A percentile compares a stretch with the other conserved stretches of the same genome.
Conservation (phyloP, 169 alveolate genomes). For the Eimeria acervulina region DNA sequence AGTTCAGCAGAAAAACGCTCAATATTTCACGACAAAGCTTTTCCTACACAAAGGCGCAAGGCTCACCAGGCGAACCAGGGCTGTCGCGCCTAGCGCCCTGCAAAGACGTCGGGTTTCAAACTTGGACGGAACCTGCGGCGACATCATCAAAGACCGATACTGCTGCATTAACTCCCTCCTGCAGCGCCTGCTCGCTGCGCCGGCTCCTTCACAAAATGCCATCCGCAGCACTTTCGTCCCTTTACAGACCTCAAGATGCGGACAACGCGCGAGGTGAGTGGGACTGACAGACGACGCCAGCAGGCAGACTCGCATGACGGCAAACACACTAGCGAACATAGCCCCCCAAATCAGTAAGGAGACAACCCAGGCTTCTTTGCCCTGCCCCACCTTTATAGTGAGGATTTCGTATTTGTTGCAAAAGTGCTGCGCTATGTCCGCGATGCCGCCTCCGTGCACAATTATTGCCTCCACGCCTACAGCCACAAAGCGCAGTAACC, state of each 20-base stretch:
- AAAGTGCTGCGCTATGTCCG: constrained; percentile 98
- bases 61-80: constrained; percentile 95
- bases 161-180: neutral
- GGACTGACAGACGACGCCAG: neutral
- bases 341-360: neutral
- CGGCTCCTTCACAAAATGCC: neutral
- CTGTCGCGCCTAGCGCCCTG: constrained; percentile 97
- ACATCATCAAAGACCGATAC: neutral
- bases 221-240: neutral
- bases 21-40: too few relatives aligned
- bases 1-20: neutral
- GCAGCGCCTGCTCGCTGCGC: neutral
- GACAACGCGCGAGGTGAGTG: neutral
- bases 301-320: neutral
- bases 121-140: constrained; percentile 90
- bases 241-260: neutral
- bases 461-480: constrained; percentile 96
- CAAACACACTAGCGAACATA: neutral
- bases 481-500: neutral
- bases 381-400: constrained; percentile 92
- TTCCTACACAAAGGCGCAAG: neutral
- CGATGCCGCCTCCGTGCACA: constrained; percentile 97
- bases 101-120: constrained; percentile 98
- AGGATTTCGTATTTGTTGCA: constrained; percentile 97
- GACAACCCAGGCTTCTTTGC: neutral